Evolutionary conservation across 2,329 filamentous ascomycete species (phyloP).

Genomic region (Pezicula carpinea): DNA sequence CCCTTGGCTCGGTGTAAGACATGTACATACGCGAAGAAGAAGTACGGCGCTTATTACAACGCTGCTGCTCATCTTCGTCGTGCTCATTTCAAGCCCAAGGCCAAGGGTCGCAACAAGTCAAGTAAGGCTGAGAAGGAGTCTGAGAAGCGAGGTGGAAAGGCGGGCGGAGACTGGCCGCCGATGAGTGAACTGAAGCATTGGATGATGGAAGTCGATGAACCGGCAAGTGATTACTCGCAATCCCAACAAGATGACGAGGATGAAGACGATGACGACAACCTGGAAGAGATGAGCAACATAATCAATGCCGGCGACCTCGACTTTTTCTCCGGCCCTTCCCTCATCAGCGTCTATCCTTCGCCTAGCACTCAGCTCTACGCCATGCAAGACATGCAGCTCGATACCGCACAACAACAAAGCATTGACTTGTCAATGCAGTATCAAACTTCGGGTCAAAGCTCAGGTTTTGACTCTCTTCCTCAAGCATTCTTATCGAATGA

Average conservation of each 20-base stretch:
- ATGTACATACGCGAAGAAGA: slow-evolving; percentile 75
- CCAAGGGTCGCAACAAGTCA: slow-evolving; percentile 36
- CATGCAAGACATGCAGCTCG: slow-evolving; percentile 13
- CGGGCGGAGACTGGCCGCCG: slow-evolving; percentile 48
- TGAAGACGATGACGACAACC: slow-evolving; percentile 29
- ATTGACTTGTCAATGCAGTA: slow-evolving; percentile 21
- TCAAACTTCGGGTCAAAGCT: slow-evolving; percentile 13
- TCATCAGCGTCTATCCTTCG: slow-evolving; percentile 10
- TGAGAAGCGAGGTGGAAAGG: slow-evolving; percentile 51
- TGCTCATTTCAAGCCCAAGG: slow-evolving; percentile 75
- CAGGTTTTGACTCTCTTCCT: slow-evolving; percentile 16
- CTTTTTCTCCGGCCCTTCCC: slow-evolving; percentile 2
- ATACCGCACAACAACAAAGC: slow-evolving; percentile 14
- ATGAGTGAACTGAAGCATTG: slow-evolving; percentile 56
- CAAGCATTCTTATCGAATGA: slow-evolving; percentile 14
- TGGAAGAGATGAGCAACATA: slow-evolving; percentile 22
- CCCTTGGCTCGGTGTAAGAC: slow-evolving; percentile 68
- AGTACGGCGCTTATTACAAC: slow-evolving; percentile 91
- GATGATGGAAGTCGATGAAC: slow-evolving; percentile 49
- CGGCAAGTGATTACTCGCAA: slow-evolving; percentile 23
- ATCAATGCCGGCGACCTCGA: slow-evolving; percentile 19
- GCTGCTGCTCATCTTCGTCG: slow-evolving; percentile 85
- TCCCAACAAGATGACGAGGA: slow-evolving; percentile 33
- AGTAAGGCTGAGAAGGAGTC: slow-evolving; percentile 24
- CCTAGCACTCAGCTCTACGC: slow-evolving; percentile 10